Evolutionary conservation across 2,329 filamentous ascomycete species (phyloP).

Genomic region (Paecilomyces sp.): DNA sequence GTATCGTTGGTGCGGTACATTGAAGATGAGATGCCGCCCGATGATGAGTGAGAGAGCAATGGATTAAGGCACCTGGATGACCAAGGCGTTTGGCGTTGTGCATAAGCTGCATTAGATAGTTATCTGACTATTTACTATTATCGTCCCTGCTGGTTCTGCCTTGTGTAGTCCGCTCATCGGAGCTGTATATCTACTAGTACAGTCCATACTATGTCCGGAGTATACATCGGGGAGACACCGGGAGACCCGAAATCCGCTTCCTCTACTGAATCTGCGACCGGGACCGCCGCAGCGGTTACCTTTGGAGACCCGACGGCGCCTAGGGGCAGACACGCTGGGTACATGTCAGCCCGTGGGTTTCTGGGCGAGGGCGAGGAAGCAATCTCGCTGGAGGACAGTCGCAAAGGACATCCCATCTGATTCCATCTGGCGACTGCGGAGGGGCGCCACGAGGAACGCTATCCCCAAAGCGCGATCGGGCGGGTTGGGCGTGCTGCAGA

Average conservation of each 20-base stretch:
- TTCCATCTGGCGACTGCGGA: conserved; percentile 1
- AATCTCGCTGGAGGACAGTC: no score
- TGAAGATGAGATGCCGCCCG: conserved; percentile 92
- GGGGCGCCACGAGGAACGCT: conserved; percentile 17
- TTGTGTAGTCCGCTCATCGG: background rate
- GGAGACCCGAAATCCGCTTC: background rate
- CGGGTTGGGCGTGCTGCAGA: conserved; percentile 15
- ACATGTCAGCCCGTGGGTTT: background rate
- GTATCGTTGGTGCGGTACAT: conserved; percentile 89
- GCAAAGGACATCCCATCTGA: background rate
- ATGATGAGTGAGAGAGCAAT: conserved; percentile 65
- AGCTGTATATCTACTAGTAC: background rate
- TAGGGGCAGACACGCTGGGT: background rate
- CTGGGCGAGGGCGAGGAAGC: no score
- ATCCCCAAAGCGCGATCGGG: conserved; percentile 7
- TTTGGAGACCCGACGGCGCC: background rate
- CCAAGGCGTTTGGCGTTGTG: conserved; percentile 2
- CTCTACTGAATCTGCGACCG: background rate
- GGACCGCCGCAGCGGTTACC: background rate
- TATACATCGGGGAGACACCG: background rate
- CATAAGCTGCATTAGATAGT: background rate
- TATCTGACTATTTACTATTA: background rate
- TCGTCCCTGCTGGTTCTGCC: background rate
- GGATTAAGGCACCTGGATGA: background rate
- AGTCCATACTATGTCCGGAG: no score